These are phyloP conservation scores for Filobasidium floriforme DNA, from an alignment of 768 basidiomycete genomes.

Conservation along the genomic window DNA sequence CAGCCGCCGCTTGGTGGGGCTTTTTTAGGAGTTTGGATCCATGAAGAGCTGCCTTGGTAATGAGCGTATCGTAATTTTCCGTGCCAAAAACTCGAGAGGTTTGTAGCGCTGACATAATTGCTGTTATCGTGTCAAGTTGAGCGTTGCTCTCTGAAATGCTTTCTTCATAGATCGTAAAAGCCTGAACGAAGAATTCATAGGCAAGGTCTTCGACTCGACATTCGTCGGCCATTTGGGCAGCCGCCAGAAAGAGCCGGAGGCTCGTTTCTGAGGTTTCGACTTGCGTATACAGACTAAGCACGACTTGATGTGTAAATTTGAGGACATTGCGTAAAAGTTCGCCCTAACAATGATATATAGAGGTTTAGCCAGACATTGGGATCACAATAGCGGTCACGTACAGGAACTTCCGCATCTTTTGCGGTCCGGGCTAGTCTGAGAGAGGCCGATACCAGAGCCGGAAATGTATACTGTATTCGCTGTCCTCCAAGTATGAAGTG, in stretches of 20 bases:
- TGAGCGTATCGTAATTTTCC: conserved; percentile 94
- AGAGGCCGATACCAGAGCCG: conserved; percentile 84
- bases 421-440: conserved; percentile 66
- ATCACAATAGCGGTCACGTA: too few species aligned
- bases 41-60: conserved; percentile 97
- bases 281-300: conserved; percentile 82
- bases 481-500: conserved; percentile 83
- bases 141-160: conserved; percentile 90
- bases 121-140: conserved; percentile 92
- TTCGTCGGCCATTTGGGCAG: conserved; percentile 90
- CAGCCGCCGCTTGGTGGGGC: conserved; percentile 92
- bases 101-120: conserved; percentile 85
- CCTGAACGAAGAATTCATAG: conserved; percentile 96
- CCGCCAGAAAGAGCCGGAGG: conserved; percentile 86
- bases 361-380: too few species aligned
- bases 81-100: conserved; percentile 81
- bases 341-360: too few species aligned
- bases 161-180: conserved; percentile 96
- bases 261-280: conserved; percentile 76
- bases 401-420: background rate
- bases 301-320: conserved; percentile 89
- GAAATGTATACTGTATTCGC: conserved; percentile 93
- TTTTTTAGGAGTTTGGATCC: conserved; percentile 95
- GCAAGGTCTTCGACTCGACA: conserved; percentile 91
- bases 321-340: conserved; percentile 51